Evolutionary conservation across 306 rosid genomes (phyloP), one percentile per base, ranked within the genome.

Genomic region (Vicia faba): DNA sequence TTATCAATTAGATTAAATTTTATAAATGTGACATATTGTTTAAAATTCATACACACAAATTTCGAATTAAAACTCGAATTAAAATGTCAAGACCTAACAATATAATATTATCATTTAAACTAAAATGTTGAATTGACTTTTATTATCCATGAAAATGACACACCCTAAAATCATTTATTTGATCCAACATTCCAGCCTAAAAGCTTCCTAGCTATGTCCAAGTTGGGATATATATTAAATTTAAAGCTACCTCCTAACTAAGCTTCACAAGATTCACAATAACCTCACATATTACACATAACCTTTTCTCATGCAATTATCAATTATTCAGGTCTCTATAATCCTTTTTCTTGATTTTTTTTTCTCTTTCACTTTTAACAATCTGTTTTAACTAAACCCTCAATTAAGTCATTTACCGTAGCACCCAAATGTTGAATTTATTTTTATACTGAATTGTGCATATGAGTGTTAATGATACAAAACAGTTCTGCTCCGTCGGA

Each of bases 121-220:
- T 5, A 31, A 50, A 31, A 14, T 58, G 57, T 33, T 9, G 26
- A 39, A 25, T 44, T 9, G 55, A 58, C 71, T 44, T 61, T 57
- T 5, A 14, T 50, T 31, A 35, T n/a, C 62, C 73, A 68, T 8
- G 74, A 81, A 77, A 77, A 73, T 69, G 78, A 71, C 65, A 69
- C 13, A 44, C 45, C 28, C 16, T 28, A 70, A 26, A 66, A 31
- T 66, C 44, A 74, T 69, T 74, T 62, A 70, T 12, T 54, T 51
- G 14, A 48, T 57, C 20, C 70, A 65, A n/a, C 78, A 74, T 70
- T 57, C 23, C 70, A 65, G n/a, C 78, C 78, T 64, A 58, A 51
- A 65, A 53, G 41, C 58, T 49, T 73, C 63, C 38, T 36, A 57
- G 44, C 38, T 28, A 57, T 43, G 64, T 56, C 48, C 77, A 51